Evolutionary conservation across 805 yeast species (phyloP).

Genomic region (Candida oleophila): DNA sequence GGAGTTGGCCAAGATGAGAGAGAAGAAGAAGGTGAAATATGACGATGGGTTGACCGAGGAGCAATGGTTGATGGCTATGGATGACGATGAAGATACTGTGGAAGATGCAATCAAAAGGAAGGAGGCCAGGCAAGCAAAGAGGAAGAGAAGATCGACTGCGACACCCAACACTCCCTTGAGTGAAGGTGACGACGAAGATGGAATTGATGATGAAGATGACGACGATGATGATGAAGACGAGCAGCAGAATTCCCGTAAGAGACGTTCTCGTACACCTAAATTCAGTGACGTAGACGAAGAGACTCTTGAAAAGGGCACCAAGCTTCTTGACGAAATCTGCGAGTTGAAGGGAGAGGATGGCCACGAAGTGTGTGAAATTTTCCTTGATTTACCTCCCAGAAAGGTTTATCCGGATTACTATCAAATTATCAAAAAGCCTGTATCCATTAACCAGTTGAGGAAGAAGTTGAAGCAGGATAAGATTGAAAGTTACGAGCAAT

Average conservation of each 20-base stretch:
- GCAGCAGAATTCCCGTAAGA: conserved; percentile 14
- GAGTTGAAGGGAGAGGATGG: conserved; percentile 43
- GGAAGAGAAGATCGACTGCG: conserved; percentile 27
- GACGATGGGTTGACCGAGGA: conserved; percentile 92
- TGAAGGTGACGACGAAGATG: conserved; percentile 23
- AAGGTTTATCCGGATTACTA: conserved; percentile 85
- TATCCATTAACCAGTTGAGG: conserved; percentile 54
- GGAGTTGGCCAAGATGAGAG: conserved; percentile 62
- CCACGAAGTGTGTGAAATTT: conserved; percentile 39
- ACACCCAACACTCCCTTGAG: conserved; percentile 12
- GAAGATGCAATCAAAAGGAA: conserved; percentile 59
- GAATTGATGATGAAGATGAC: conserved; percentile 23
- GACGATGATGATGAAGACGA: conserved; percentile 22
- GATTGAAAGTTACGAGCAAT: conserved; percentile 40
- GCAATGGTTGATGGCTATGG: conserved; percentile 85
- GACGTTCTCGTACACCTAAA: conserved; percentile 17
- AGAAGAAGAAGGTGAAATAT: conserved; percentile 73
- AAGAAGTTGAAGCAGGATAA: conserved; percentile 45
- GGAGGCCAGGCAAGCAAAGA: conserved; percentile 40
- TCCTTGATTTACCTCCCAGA: conserved; percentile 69
- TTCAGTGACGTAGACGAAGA: conserved; percentile 18
- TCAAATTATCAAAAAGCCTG: conserved; percentile 56
- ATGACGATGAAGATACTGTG: conserved; percentile 63
- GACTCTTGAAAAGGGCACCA: conserved; percentile 23
- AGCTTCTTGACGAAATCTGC: conserved; percentile 43